A percentile compares a stretch with the other conserved stretches of the same genome.
These are phyloP conservation scores for Phytophthora litchii DNA, from an alignment of 352 stramenopile species.

Conservation along the genomic window DNA sequence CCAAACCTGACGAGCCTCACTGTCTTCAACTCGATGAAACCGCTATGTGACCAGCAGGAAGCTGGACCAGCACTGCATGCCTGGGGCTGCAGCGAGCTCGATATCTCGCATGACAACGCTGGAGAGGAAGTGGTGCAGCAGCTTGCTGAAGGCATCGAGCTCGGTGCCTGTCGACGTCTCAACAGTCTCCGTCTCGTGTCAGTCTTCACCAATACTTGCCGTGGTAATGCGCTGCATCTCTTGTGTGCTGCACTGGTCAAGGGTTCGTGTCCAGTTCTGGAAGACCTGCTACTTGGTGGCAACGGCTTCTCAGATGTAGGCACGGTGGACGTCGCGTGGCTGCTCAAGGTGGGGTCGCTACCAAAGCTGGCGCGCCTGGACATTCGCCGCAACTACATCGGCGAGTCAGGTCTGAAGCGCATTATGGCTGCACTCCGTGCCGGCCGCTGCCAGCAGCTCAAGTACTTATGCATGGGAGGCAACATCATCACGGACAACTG, in stretches of 20 bases:
- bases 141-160: conserved; percentile 69
- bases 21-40: conserved; percentile 66
- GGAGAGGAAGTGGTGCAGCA: conserved; percentile 71
- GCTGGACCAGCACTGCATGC: conserved; percentile 62
- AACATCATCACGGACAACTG: conserved; percentile 89
- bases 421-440: conserved; percentile 67
- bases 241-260: conserved; percentile 72
- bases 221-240: conserved; percentile 69
- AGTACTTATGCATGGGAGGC: conserved; percentile 86
- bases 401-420: conserved; percentile 73
- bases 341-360: conserved; percentile 67
- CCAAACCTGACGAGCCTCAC: conserved; percentile 63
- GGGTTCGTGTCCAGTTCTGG: conserved; percentile 61
- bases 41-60: conserved; percentile 57
- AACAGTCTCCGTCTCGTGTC: conserved; percentile 67
- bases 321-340: conserved; percentile 72
- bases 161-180: conserved; percentile 63
- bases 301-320: conserved; percentile 82
- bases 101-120: conserved; percentile 79
- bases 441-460: conserved; percentile 62
- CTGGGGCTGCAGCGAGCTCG: conserved; percentile 79
- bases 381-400: conserved; percentile 84
- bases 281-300: conserved; percentile 72
- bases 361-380: conserved; percentile 74
- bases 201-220: conserved; percentile 82